phyloP scores from a whole-genome alignment of 495 filamentous ascomycete genomes.

The Massariosphaeria phaeospora region DNA sequence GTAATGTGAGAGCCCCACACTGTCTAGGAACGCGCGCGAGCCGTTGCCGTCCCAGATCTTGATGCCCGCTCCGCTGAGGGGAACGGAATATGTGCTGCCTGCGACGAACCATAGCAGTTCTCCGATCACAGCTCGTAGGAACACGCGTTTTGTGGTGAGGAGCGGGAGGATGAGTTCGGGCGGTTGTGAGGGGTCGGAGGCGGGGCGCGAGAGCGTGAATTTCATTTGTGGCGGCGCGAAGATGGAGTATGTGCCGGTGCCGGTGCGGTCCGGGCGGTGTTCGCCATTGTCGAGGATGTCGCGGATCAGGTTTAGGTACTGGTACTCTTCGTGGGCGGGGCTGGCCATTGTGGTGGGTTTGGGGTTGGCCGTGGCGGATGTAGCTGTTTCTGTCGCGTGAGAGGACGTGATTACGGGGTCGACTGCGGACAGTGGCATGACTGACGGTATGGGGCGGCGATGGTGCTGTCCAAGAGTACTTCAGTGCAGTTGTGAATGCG shows the following conservation, averaged over 20 bases:
- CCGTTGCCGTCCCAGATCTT: slow-evolving; percentile 99
- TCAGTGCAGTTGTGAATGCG: too few relatives aligned
- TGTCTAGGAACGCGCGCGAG: slow-evolving; percentile 80
- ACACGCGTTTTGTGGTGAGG: slow-evolving; percentile 95
- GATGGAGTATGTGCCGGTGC: slow-evolving; percentile 84
- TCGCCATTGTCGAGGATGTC: slow-evolving; percentile 71
- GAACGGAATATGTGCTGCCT: slow-evolving; percentile 69
- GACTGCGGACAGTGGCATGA: slow-evolving; percentile 20
- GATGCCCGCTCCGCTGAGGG: slow-evolving; percentile 70
- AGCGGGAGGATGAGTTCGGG: slow-evolving; percentile 69
- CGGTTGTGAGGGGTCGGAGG: slow-evolving; percentile 35
- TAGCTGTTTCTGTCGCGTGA: neutral
- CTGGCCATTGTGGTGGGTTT: neutral
- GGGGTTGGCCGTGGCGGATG: neutral
- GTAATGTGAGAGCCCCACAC: slow-evolving; percentile 69
- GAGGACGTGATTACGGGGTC: slow-evolving; percentile 13
- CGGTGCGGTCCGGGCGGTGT: slow-evolving; percentile 78
- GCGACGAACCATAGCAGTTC: slow-evolving; percentile 96
- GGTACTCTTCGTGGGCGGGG: slow-evolving; percentile 41
- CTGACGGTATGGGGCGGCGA: too few relatives aligned
- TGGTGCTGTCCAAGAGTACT: too few relatives aligned
- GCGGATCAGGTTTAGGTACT: slow-evolving; percentile 52
- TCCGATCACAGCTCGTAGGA: slow-evolving; percentile 80
- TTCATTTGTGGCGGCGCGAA: slow-evolving; percentile 82
- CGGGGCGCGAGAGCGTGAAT: slow-evolving; percentile 68